Percentiles rank a stretch among this genome's conserved stretches.
Conservation (phyloP, 495 filamentous ascomycete genomes). For the Amphirosellinia nigrospora region DNA sequence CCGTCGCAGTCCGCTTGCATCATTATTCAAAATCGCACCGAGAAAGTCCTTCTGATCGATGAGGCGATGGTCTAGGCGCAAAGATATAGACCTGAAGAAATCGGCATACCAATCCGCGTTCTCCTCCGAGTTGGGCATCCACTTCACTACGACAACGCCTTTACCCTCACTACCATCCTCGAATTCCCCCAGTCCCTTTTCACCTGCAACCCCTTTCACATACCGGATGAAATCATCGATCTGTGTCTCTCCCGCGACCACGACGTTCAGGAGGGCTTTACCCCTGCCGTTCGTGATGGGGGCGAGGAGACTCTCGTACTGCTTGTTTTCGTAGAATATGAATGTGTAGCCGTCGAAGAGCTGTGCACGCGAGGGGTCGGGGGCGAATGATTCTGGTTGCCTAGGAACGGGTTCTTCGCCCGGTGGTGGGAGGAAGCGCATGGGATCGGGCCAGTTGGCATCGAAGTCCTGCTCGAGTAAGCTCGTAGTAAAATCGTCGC, state of each 20-base stretch:
- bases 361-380: conserved; percentile 66
- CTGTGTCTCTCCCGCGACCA: conserved; percentile 68
- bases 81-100: conserved; percentile 69
- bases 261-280: conserved; percentile 72
- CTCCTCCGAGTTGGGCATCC: conserved; percentile 63
- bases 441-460: conserved; percentile 76
- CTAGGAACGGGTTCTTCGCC: conserved; percentile 75
- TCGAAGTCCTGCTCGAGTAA: conserved; percentile 86
- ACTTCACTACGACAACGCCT: conserved; percentile 81
- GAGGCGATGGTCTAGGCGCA: conserved; percentile 75
- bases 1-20: conserved; percentile 71
- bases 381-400: conserved; percentile 68
- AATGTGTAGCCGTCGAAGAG: conserved; percentile 90
- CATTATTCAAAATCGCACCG: conserved; percentile 81
- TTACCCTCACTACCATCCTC: conserved; percentile 66
- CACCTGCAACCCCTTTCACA: conserved; percentile 74
- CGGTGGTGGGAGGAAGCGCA: conserved; percentile 71
- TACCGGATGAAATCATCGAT: conserved; percentile 78
- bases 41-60: conserved; percentile 93
- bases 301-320: conserved; percentile 76
- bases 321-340: conserved; percentile 79
- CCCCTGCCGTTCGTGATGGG: conserved; percentile 81
- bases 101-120: conserved; percentile 72
- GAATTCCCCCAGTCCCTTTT: conserved; percentile 69
- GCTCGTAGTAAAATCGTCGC: conserved; percentile 60